Evolutionary conservation across 164 flowering plant genomes (phyloP), one percentile per base, ranked within the genome.

Genomic region (Kalanchoe fedtschenkoi): DNA sequence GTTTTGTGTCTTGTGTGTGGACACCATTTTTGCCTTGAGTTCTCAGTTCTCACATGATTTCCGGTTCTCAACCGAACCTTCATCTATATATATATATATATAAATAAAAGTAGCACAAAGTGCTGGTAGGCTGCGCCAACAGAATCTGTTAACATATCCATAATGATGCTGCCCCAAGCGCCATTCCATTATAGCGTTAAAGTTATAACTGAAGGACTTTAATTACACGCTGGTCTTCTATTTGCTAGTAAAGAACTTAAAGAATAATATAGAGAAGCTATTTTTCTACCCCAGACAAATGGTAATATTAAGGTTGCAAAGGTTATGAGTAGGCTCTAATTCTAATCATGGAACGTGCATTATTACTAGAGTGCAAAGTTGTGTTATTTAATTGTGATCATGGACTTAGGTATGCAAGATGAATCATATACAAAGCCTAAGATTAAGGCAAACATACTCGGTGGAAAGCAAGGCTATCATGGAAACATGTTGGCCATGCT

Each of bases 401-500:
- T 47, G 42, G n/a, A 16, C 26, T 17, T 17, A 41, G 15, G 62
- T 60, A 38, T 46, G 62, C 39, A 62, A n/a, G 35, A 26, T 30
- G 32, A 21, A 58, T 15, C 42, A 59, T 33, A 37, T 34, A 34
- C 19, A 60, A 41, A 28, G 68, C 74, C 76, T 65, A 68, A 65
- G 22, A 62, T 60, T 75, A 77, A 66, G 74, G 70, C 61, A 69
- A 62, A 61, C 67, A 73, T 9, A 37, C 58, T 65, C 58, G 24
- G 66, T 68, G 22, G 65, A 74, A 75, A 70, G 74, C 63, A 63
- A 67, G 47, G 62, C 61, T 63, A 75, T 76, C 15, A 70, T 71
- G 70, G 68, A 62, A 42, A 66, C 70, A 71, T 39, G 69, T 71
- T 69, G 62, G 9, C 73, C 80, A 80, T 70, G 80, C 77, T 66